Evolutionary conservation across 2,329 filamentous ascomycete species (phyloP).

Genomic region (Polytolypa hystricis): DNA sequence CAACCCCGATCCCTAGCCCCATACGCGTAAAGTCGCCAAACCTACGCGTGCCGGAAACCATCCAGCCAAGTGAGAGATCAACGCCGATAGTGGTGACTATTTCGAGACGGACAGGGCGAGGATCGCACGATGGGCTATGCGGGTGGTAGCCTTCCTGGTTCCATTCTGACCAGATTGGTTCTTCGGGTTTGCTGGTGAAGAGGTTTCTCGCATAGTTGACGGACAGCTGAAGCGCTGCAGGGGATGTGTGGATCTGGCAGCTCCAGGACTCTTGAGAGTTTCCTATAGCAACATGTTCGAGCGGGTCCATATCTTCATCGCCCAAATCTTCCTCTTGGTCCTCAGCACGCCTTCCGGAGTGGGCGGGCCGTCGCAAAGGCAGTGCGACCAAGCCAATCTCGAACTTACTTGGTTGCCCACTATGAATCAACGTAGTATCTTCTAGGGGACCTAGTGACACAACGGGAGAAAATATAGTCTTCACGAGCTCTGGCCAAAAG

Average conservation of each 20-base stretch:
- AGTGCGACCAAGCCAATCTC: constrained; percentile 24
- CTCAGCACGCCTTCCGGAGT: constrained; percentile 12
- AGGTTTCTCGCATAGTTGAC: constrained; percentile 28
- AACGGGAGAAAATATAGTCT: constrained; percentile 15
- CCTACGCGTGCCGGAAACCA: constrained; percentile 25
- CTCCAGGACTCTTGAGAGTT: constrained; percentile 25
- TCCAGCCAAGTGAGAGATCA: constrained; percentile 24
- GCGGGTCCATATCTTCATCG: too few relatives aligned
- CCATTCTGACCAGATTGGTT: constrained; percentile 29
- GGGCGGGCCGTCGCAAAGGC: constrained; percentile 12
- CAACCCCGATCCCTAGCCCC: constrained; percentile 29
- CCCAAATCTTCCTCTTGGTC: constrained; percentile 17
- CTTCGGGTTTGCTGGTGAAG: constrained; percentile 24
- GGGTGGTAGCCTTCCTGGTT: constrained; percentile 30
- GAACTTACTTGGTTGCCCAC: constrained; percentile 17
- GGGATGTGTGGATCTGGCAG: constrained; percentile 20
- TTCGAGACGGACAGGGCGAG: constrained; percentile 26
- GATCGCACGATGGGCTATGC: constrained; percentile 17
- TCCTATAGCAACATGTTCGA: too few relatives aligned
- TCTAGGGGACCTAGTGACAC: constrained; percentile 12
- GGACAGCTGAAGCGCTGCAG: constrained; percentile 18
- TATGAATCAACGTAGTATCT: not conserved
- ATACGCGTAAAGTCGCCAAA: constrained; percentile 29
- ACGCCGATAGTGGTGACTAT: constrained; percentile 18
- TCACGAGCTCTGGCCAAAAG: constrained; percentile 22